Conservation (phyloP, 176 grass and related monocot genomes). For the Aegilops umbellulata region DNA sequence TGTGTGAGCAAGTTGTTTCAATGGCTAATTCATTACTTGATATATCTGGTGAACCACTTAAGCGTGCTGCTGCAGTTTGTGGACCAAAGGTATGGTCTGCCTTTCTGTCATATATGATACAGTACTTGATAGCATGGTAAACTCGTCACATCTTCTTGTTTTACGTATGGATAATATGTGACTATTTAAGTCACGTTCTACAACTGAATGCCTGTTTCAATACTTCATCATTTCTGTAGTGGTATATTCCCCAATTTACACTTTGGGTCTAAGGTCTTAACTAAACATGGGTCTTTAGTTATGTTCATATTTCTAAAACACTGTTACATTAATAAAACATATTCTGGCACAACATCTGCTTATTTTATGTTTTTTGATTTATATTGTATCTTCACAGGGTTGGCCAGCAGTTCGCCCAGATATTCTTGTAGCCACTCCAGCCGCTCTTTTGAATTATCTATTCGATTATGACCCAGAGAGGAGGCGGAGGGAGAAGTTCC, state of each 20-base stretch:
- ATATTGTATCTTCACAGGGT: conserved; percentile 45
- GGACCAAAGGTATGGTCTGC: conserved; percentile 64
- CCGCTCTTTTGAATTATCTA: conserved; percentile 89
- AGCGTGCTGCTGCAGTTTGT: conserved; percentile 74
- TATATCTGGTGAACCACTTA: conserved; percentile 67
- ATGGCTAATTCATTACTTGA: conserved; percentile 81
- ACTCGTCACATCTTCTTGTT: conserved; percentile 4
- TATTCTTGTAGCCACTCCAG: conserved; percentile 89
- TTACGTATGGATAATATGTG: not conserved
- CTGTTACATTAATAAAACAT: conserved; percentile 22
- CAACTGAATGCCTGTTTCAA: not conserved
- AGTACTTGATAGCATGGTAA: conserved; percentile 4
- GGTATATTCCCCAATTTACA: not conserved
- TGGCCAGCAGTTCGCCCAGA: conserved; percentile 80
- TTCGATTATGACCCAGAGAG: conserved; percentile 89
- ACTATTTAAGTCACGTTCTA: not conserved
- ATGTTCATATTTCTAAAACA: conserved; percentile 12
- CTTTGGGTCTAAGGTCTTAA: not conserved
- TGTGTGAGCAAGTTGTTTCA: conserved; percentile 84
- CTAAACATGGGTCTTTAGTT: conserved; percentile 12
- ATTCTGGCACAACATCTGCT: conserved; percentile 16
- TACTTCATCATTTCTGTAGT: conserved; percentile 5
- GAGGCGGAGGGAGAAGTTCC: conserved; percentile 61
- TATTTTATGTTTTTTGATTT: conserved; percentile 11
- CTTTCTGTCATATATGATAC: not conserved